Percentiles rank a stretch among this genome's conserved stretches.
Evolutionary conservation across 345 rosid genomes (phyloP).

Genomic region (Populus deltoides): DNA sequence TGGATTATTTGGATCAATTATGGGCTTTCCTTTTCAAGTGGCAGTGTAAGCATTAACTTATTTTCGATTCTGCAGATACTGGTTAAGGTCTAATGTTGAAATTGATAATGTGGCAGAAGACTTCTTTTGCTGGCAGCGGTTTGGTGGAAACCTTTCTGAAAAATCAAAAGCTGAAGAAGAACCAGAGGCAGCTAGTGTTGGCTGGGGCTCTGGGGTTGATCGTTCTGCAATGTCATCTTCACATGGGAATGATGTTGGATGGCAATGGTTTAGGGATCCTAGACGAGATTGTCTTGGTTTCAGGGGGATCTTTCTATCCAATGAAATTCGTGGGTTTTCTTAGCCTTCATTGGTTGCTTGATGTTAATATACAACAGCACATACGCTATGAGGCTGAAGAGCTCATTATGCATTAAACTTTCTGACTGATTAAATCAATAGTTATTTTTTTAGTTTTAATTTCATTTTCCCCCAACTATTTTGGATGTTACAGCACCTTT

Average conservation of each 20-base stretch:
- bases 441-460: neutral
- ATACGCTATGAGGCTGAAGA: neutral
- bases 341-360: conserved; percentile 2
- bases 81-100: conserved; percentile 86
- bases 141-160: conserved; percentile 44
- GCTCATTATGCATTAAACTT: neutral
- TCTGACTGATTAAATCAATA: conserved; percentile 5
- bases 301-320: conserved; percentile 65
- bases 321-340: conserved; percentile 51
- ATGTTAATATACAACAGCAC: neutral
- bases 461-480: neutral
- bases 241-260: conserved; percentile 52
- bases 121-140: conserved; percentile 82
- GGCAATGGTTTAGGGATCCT: conserved; percentile 92
- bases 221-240: conserved; percentile 51
- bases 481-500: conserved; percentile 62
- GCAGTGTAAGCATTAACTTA: neutral
- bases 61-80: conserved; percentile 46
- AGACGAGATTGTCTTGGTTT: conserved; percentile 77
- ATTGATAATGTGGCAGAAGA: conserved; percentile 68
- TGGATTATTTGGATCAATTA: too few relatives aligned
- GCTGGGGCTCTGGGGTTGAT: conserved; percentile 67
- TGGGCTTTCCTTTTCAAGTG: neutral
- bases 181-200: conserved; percentile 63
- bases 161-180: conserved; percentile 40